Percentiles rank a stretch among this genome's conserved stretches.
Conservation (phyloP, 768 basidiomycete species). For the Tulasnella sp. region DNA sequence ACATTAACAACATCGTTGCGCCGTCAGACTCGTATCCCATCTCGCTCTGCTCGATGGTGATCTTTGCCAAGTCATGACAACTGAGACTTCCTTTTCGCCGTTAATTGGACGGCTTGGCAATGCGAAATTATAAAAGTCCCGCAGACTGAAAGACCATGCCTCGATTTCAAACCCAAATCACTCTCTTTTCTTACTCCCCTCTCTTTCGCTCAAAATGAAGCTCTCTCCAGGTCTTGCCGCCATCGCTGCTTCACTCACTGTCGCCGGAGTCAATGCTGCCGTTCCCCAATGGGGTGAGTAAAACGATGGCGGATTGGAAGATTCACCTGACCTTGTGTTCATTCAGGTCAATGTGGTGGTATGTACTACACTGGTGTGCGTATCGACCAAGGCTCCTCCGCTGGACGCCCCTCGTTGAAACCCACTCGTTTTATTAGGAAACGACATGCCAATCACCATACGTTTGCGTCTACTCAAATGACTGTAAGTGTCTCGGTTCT, state of each 20-base stretch:
- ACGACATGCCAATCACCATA: constrained; percentile 47
- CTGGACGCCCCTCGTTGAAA: not conserved
- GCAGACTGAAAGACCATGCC: not conserved
- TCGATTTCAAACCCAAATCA: not conserved
- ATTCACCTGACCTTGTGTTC: not conserved
- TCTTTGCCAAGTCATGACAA: not conserved
- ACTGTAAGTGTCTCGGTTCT: constrained; percentile 33
- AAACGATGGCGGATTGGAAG: not conserved
- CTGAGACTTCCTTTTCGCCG: not conserved
- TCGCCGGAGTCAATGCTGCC: not conserved
- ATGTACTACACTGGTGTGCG: constrained; percentile 39
- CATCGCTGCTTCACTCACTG: constrained; percentile 7
- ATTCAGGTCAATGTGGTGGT: constrained; percentile 9
- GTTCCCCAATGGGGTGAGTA: constrained; percentile 16
- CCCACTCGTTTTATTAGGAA: constrained; percentile 20
- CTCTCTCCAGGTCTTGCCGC: constrained; percentile 15
- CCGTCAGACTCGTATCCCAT: not conserved
- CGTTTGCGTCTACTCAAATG: constrained; percentile 43
- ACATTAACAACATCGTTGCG: not conserved
- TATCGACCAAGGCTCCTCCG: not conserved
- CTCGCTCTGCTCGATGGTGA: not conserved
- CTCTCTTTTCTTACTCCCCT: not conserved
- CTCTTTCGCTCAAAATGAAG: constrained; percentile 15
- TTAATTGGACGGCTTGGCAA: not conserved
- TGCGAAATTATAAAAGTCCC: not conserved